Base-by-base conservation (phyloP, 148 eudicot species). In the Chenopodium berlandieri region DNA sequence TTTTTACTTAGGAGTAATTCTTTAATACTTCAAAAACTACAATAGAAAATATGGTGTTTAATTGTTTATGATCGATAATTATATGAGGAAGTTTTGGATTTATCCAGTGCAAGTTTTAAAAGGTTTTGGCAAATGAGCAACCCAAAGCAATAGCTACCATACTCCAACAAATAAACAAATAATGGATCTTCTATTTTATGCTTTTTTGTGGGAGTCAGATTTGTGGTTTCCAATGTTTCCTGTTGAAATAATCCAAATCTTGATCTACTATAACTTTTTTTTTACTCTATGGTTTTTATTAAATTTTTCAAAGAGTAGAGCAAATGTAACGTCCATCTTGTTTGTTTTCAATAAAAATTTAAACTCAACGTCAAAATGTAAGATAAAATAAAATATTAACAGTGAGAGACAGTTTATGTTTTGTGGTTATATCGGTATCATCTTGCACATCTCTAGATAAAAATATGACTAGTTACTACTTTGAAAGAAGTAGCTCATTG, bases 161-260 rank as follows among this genome's bases (percentile, higher is more conserved):
- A 34, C 32, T 79, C 74, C 60, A 69, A 56, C 6, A 20, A 68
- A 50, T 34, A 62, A 72, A 72, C 27, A 40, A 77, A 62, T 54
- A 44, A 62, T 9, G 44, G 27, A 68, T 50, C 75, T 50, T 69
- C 73, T 70, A 47, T 68, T 12, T 30, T 30, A 50, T 79, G 19
- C 1, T 69, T 40, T 48, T 47, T 69, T 68, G 74, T 68, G 74
- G 64, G 65, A 79, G 70, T 48, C 47, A 68, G 75, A 23, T 71
- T 69, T 23, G 82, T 71, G 52, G 46, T 27, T 52, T 68, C 23
- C 81, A 23, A 79, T 50, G 74, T 65, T 56, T 56, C 44, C 16
- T 10, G 5, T 66, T 31, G 46, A 32, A 69, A 79, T 27, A 79
- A 67, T 69, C 81, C 65, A 79, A 68, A 77, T 12, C 17, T 63